Conservation (phyloP, 352 stramenopile species). For the Phytophthora fragariae region DNA sequence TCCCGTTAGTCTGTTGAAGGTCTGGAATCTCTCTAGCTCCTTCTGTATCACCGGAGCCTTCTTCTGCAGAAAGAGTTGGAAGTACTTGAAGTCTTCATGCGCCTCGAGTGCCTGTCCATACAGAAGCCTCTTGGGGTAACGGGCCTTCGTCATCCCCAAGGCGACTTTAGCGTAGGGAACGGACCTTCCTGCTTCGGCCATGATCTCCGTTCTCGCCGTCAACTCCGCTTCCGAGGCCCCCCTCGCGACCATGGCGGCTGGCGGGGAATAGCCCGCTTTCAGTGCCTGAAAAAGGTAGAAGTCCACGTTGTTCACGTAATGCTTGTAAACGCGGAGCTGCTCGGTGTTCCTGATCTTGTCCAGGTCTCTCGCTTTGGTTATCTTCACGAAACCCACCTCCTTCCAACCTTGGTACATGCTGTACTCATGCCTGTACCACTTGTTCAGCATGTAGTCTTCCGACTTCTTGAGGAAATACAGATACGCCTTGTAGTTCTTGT, state of each 20-base stretch:
- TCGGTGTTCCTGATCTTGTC: background rate
- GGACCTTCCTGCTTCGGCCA: background rate
- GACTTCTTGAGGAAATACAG: conserved; percentile 1
- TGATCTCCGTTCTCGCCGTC: background rate
- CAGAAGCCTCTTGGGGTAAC: background rate
- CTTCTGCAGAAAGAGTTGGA: background rate
- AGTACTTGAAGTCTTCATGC: background rate
- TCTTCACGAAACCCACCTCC: background rate
- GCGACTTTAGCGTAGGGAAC: background rate
- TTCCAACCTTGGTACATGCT: background rate
- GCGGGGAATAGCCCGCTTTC: background rate
- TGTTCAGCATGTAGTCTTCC: background rate
- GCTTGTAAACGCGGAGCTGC: background rate
- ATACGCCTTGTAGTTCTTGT: conserved; percentile 4
- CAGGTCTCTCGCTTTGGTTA: background rate
- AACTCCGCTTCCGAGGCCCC: background rate
- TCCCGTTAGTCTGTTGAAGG: background rate
- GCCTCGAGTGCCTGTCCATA: background rate
- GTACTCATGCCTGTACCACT: background rate
- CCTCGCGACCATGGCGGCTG: background rate
- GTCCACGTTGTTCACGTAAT: background rate
- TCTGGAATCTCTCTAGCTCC: background rate
- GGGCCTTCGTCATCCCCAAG: background rate
- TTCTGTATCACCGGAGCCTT: background rate
- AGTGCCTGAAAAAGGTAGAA: background rate